phyloP scores from a whole-genome alignment of 1,284 basidiomycete genomes.

The Melampsora larici-populina region DNA sequence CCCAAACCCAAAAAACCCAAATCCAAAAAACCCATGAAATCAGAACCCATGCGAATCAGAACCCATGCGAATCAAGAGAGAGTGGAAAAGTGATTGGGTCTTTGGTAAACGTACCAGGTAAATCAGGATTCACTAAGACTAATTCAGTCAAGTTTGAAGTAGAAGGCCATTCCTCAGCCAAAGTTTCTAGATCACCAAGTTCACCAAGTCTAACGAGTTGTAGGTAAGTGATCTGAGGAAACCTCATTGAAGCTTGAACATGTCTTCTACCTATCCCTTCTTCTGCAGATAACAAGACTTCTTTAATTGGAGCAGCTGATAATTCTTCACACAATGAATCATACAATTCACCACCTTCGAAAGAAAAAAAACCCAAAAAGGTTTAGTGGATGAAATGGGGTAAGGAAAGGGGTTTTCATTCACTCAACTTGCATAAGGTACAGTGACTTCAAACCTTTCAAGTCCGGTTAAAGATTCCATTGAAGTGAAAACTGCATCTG shows the following conservation, averaged over 20 bases:
- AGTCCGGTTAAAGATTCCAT: slow-evolving; percentile 32
- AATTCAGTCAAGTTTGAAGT: slow-evolving; percentile 21
- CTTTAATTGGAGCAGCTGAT: slow-evolving; percentile 4
- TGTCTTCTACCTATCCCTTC: slow-evolving; percentile 38
- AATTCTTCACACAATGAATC: slow-evolving; percentile 36
- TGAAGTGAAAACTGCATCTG: slow-evolving; percentile 23
- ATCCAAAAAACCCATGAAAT: not conserved
- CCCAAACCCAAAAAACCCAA: too few relatives aligned
- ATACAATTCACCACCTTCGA: slow-evolving; percentile 42
- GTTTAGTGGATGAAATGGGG: not conserved
- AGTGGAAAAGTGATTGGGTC: too few relatives aligned
- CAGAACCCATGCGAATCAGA: too few relatives aligned
- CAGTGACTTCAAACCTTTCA: slow-evolving; percentile 25
- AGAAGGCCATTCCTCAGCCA: slow-evolving; percentile 28
- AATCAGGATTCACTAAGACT: slow-evolving; percentile 29
- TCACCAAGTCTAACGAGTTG: slow-evolving; percentile 26
- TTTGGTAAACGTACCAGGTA: slow-evolving; percentile 39
- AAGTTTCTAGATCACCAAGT: slow-evolving; percentile 14
- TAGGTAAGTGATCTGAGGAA: slow-evolving; percentile 13
- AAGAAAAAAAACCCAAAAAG: too few relatives aligned
- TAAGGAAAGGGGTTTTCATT: not conserved
- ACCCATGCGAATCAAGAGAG: too few relatives aligned
- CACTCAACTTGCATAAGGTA: slow-evolving; percentile 39
- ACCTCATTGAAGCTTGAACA: slow-evolving; percentile 41
- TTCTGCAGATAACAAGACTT: slow-evolving; percentile 24